Evolutionary conservation across 306 rosid genomes (phyloP), one percentile per base, ranked within the genome.

Genomic region (Begonia peltatifolia): DNA sequence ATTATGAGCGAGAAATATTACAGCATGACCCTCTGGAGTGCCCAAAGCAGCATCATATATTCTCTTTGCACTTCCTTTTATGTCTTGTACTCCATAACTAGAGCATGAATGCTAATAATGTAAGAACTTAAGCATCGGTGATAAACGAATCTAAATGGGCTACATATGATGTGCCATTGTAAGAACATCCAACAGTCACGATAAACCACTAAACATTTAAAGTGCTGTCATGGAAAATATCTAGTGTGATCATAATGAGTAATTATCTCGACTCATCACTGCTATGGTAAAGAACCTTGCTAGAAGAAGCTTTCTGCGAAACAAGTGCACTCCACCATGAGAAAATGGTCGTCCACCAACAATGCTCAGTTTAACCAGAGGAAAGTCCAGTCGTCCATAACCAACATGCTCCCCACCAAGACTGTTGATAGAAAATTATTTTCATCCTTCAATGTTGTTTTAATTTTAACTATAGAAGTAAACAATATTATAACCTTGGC

Each of bases 291-390:
- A 63, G 35, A 53, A 90, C 97, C 97, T 90, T 58, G 97, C 79
- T 61, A 80, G 73, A 47, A 90, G 68, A 58, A 90, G 85, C 68
- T 58, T 72, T 66, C 54, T 64, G 42, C 80, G 78, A 61, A 67
- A 78, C 57, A 90, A n/a, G 30, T 61, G 46, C 56, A 76, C 53
- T 46, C 94, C 97, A 18, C 95, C 95, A 57, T 49, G 16, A 61
- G 95, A 83, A 78, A 90, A 90, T 49, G 97, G 95, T 16, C 94
- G 82, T 49, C 95, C 97, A 50, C 97, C 97, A 62, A 85, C 76
- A 63, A 90, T 65, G 47, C 94, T 90, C 52, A 80, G 67, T 75
- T 83, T 90, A 57, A 76, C 57, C 47, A 17, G 42, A 59, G 94
- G 90, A 56, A 76, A 90, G 74, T 90, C 95, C 68, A 76, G 49